These are phyloP conservation scores for Alternaria rosae DNA, from an alignment of 2,329 filamentous ascomycete genomes.

Conservation along the genomic window DNA sequence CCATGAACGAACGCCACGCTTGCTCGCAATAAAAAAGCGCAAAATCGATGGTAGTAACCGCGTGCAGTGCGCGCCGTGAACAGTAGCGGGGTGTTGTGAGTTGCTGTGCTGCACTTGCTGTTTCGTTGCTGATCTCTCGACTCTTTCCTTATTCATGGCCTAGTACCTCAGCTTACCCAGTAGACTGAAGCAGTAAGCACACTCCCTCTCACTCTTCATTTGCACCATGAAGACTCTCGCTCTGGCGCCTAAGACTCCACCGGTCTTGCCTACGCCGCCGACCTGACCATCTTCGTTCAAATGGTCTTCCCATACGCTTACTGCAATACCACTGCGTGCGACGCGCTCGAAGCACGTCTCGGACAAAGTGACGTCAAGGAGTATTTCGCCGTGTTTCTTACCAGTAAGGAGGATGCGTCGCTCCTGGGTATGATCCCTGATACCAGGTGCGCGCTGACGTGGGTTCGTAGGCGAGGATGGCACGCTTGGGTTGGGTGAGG, in stretches of 20 bases:
- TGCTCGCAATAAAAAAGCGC: background rate
- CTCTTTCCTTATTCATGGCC: background rate
- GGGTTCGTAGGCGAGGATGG: constrained; percentile 35
- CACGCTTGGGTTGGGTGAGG: constrained; percentile 62
- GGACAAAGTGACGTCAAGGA: constrained; percentile 84
- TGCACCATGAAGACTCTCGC: constrained; percentile 72
- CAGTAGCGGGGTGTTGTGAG: background rate
- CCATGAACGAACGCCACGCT: constrained; percentile 3
- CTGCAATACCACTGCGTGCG: constrained; percentile 83
- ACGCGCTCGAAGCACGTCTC: constrained; percentile 86
- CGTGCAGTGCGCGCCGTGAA: background rate
- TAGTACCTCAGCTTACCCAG: constrained; percentile 60
- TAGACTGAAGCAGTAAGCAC: constrained; percentile 58
- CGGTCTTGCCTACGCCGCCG: constrained; percentile 65
- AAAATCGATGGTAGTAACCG: background rate
- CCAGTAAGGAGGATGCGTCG: constrained; percentile 84
- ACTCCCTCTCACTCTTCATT: constrained; percentile 57
- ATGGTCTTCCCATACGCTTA: constrained; percentile 81
- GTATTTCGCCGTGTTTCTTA: constrained; percentile 70
- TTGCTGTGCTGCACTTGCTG: background rate
- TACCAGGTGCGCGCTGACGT: constrained; percentile 46
- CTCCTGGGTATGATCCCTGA: constrained; percentile 63
- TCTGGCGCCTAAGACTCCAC: constrained; percentile 63
- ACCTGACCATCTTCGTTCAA: constrained; percentile 60
- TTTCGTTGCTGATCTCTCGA: background rate